Evolutionary conservation across 768 basidiomycete species (phyloP), one percentile per base, ranked within the genome.

Genomic region (Paxillus involutus): DNA sequence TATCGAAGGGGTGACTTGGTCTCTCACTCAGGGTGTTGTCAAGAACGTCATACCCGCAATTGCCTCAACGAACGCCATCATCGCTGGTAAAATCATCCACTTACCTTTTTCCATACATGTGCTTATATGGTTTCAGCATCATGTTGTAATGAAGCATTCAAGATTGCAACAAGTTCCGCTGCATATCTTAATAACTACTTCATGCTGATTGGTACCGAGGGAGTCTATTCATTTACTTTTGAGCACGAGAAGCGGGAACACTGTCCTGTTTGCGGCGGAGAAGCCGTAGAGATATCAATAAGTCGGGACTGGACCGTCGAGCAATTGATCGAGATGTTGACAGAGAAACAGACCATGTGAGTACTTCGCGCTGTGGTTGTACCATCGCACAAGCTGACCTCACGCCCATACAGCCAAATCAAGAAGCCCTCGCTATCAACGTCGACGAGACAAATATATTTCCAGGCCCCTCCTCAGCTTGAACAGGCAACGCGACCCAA

Each of bases 1-100:
- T 58, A 98, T 99, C 51, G 94, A 98, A 68, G 97, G 97, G 43
- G 95, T 99, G 16, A 98, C 97, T 9, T 99, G 96, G 94, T 88
- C 90, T 2, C 75, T 95, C 36, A 98, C 97, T 0, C 97, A 99
- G 69, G 97, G 97, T 41, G 97, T 99, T 49, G 97, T 99, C 44
- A 99, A 99, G 81, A 97, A 97, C 63, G 97, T 99, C 72, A 98
- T 99, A 58, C 96, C 97, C 19, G 96, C 97, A 42, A 98, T 99
- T 60, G 97, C 97, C 2, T 95, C 92, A 1, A 99, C 97, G 14
- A 99, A 99, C 64, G 97, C 97, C 35, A 95, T 98, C 68, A 94
- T 99, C 54, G 91, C 97, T 45, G 94, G 94, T 91, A 59, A 40
- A 80, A 55, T 52, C 19, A 17, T 46, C 45, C 2, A 21, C 9